Evolutionary conservation across 192 early-diverging fungal genomes (phyloP).

Genomic region (Podila horticola): DNA sequence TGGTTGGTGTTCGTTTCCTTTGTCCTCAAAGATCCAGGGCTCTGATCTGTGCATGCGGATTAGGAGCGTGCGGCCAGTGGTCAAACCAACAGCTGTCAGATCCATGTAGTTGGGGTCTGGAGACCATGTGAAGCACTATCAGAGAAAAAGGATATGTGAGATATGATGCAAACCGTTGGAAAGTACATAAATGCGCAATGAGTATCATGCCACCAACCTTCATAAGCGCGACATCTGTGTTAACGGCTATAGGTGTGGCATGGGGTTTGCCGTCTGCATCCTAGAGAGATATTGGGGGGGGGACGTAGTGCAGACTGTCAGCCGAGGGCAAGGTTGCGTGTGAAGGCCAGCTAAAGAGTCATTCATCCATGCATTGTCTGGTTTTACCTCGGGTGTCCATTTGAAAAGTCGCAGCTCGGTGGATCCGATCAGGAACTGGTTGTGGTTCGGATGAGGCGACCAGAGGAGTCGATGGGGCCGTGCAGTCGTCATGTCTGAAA

Average conservation of each 20-base stretch:
- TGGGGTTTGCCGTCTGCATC: conserved; percentile 44
- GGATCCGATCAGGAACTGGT: conserved; percentile 66
- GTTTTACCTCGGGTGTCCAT: conserved; percentile 53
- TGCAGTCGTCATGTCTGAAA: conserved; percentile 52
- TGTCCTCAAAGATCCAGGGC: conserved; percentile 48
- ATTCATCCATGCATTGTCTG: background rate
- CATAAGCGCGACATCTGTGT: conserved; percentile 56
- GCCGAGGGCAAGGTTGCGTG: background rate
- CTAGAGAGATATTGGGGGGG: conserved; percentile 4
- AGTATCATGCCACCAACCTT: conserved; percentile 34
- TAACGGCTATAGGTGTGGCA: conserved; percentile 55
- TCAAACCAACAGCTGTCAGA: conserved; percentile 68
- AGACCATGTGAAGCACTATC: conserved; percentile 74
- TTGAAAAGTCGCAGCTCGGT: conserved; percentile 69
- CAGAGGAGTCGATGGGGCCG: conserved; percentile 57
- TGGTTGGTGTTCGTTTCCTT: conserved; percentile 52
- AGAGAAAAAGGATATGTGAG: too few species aligned
- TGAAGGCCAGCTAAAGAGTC: background rate
- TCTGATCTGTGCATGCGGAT: conserved; percentile 60
- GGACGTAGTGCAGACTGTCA: background rate
- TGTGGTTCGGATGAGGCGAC: conserved; percentile 62
- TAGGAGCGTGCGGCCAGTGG: conserved; percentile 65
- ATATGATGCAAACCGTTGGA: conserved; percentile 6
- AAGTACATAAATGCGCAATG: conserved; percentile 9
- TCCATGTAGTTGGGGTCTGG: conserved; percentile 66